These are phyloP conservation scores for Trametes polyzona DNA, from an alignment of 1,284 basidiomycete species.

Conservation along the genomic window DNA sequence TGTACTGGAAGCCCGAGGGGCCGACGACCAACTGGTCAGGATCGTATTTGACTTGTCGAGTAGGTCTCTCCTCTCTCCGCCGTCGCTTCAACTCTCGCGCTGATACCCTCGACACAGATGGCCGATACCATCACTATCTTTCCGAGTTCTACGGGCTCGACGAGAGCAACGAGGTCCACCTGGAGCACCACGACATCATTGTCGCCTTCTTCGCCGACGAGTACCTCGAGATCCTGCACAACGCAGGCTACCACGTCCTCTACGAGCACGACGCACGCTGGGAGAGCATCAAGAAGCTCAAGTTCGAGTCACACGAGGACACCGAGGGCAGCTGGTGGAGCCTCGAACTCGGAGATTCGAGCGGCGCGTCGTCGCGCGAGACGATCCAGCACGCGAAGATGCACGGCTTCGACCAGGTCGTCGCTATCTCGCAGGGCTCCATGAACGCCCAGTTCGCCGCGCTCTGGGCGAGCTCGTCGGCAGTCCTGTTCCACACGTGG, in stretches of 20 bases:
- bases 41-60: slow-evolving; percentile 32
- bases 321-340: slow-evolving; percentile 15
- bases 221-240: slow-evolving; percentile 36
- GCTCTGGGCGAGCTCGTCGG: slow-evolving; percentile 21
- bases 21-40: slow-evolving; percentile 27
- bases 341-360: slow-evolving; percentile 14
- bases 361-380: slow-evolving; percentile 25
- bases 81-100: background rate
- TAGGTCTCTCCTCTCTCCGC: slow-evolving; percentile 18
- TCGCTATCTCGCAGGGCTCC: slow-evolving; percentile 36
- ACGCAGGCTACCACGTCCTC: slow-evolving; percentile 31
- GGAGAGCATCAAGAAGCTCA: slow-evolving; percentile 17
- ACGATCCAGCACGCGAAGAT: slow-evolving; percentile 31
- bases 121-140: slow-evolving; percentile 32
- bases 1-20: slow-evolving; percentile 26
- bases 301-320: slow-evolving; percentile 9
- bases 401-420: slow-evolving; percentile 38
- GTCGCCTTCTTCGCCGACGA: slow-evolving; percentile 34
- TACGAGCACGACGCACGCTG: slow-evolving; percentile 31
- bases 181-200: slow-evolving; percentile 27
- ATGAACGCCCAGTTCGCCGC: slow-evolving; percentile 35
- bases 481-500: slow-evolving; percentile 29
- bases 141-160: slow-evolving; percentile 30
- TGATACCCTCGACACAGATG: slow-evolving; percentile 28
- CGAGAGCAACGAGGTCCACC: slow-evolving; percentile 24